Percentiles rank a stretch among this genome's conserved stretches.
These are phyloP conservation scores for Croton laevigatus DNA, from an alignment of 441 rosid genomes.

Conservation along the genomic window DNA sequence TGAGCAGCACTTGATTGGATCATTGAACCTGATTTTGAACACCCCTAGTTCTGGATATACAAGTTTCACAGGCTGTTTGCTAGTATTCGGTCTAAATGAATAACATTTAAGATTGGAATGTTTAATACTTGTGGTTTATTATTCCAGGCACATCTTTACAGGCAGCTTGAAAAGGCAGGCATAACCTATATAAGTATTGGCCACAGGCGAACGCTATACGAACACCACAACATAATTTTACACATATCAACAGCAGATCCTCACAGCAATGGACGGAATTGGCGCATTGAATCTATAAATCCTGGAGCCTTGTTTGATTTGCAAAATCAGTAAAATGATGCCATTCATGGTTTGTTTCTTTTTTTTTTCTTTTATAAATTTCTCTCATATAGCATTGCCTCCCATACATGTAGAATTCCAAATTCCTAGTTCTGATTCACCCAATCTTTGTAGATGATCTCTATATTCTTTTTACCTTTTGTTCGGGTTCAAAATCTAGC, in stretches of 20 bases:
- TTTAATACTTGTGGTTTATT: not conserved
- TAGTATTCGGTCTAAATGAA: not conserved
- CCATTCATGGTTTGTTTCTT: not conserved
- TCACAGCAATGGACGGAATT: conserved; percentile 38
- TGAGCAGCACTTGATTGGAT: too few relatives aligned
- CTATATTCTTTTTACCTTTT: too few relatives aligned
- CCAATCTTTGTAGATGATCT: not conserved
- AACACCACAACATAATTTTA: conserved; percentile 46
- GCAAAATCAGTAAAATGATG: conserved; percentile 25
- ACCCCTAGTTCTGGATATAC: not conserved
- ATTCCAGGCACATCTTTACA: conserved; percentile 61
- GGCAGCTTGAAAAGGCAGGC: conserved; percentile 66
- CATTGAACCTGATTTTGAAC: too few relatives aligned
- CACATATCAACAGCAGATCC: conserved; percentile 54
- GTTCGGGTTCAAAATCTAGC: too few relatives aligned
- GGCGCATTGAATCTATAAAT: conserved; percentile 47
- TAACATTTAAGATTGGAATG: not conserved
- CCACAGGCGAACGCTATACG: conserved; percentile 52
- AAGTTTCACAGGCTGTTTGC: not conserved
- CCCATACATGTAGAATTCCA: not conserved
- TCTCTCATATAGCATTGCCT: not conserved
- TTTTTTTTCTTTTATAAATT: too few relatives aligned
- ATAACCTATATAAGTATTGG: conserved; percentile 66
- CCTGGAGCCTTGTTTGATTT: conserved; percentile 23
- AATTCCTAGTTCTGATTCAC: not conserved